These are phyloP conservation scores for Aspergillus proliferans DNA, from an alignment of 2,329 filamentous ascomycete genomes.

Conservation along the genomic window DNA sequence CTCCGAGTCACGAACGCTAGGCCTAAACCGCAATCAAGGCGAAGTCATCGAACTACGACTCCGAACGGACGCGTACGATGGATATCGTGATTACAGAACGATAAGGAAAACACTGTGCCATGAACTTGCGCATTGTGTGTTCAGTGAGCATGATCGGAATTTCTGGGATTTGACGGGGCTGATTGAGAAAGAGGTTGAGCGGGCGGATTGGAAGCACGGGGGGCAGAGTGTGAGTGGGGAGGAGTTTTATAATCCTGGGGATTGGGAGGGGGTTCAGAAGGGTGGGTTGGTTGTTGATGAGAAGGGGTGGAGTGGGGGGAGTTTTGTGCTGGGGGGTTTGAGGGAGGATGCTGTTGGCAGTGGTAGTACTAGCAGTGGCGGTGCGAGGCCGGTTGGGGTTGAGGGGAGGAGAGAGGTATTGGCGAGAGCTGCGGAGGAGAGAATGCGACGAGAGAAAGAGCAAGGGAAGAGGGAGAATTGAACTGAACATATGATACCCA, in stretches of 20 bases:
- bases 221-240: slow-evolving; percentile 57
- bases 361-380: slow-evolving; percentile 18
- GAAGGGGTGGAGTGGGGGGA: slow-evolving; percentile 71
- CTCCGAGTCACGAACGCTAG: slow-evolving; percentile 73
- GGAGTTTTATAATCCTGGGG: slow-evolving; percentile 55
- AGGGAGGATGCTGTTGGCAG: slow-evolving; percentile 38
- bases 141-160: slow-evolving; percentile 70
- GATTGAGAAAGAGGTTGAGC: slow-evolving; percentile 81
- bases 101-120: slow-evolving; percentile 91
- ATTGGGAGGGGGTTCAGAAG: slow-evolving; percentile 42
- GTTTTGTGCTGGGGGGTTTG: slow-evolving; percentile 63
- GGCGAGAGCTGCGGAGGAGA: slow-evolving; percentile 66
- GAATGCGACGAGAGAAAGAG: slow-evolving; percentile 48
- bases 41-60: slow-evolving; percentile 86
- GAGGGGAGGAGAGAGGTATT: slow-evolving; percentile 67
- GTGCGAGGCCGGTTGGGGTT: slow-evolving; percentile 25
- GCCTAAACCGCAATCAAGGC: slow-evolving; percentile 79
- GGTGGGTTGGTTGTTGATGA: slow-evolving; percentile 57
- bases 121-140: slow-evolving; percentile 89
- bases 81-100: slow-evolving; percentile 85
- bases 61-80: slow-evolving; percentile 89
- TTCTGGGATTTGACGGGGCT: slow-evolving; percentile 87
- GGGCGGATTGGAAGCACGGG: slow-evolving; percentile 68
- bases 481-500: too few species aligned
- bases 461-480: slow-evolving; percentile 21